Conservation (phyloP, 176 grass and related monocot genomes). For the Calamus simplicifolius region DNA sequence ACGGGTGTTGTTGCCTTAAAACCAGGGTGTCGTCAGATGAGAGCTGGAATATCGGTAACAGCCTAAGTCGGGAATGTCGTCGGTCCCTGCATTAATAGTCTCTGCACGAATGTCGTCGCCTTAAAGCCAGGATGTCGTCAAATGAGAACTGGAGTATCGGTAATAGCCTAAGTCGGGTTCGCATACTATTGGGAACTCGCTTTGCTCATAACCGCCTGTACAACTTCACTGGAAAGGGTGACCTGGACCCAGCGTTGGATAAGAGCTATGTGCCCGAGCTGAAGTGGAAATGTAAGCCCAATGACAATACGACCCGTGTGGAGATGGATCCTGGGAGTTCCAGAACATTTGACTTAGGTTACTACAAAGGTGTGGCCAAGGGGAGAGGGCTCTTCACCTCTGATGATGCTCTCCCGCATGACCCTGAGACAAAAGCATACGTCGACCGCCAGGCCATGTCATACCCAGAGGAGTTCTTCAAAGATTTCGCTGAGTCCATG, state of each 20-base stretch:
- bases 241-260: constrained; percentile 42
- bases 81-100: too few relatives aligned
- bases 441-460: constrained; percentile 25
- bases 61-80: too few relatives aligned
- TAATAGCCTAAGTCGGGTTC: constrained; percentile 30
- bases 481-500: constrained; percentile 42
- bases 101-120: too few relatives aligned
- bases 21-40: too few relatives aligned
- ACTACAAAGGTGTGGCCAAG: constrained; percentile 45
- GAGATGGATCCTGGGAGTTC: constrained; percentile 84
- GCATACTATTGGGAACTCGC: constrained; percentile 51
- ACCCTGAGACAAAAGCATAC: constrained; percentile 29
- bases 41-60: too few relatives aligned
- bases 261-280: constrained; percentile 42
- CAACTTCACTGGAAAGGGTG: constrained; percentile 43
- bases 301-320: constrained; percentile 26
- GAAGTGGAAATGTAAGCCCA: constrained; percentile 27
- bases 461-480: constrained; percentile 28
- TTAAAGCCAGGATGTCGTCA: too few relatives aligned
- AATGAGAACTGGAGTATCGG: too few relatives aligned
- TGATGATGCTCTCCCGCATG: constrained; percentile 27
- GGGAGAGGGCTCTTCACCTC: constrained; percentile 47
- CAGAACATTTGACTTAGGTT: constrained; percentile 64
- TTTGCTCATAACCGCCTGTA: constrained; percentile 48
- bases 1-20: too few relatives aligned